Evolutionary conservation across 345 rosid species (phyloP).

Genomic region (Rhizophora apiculata): DNA sequence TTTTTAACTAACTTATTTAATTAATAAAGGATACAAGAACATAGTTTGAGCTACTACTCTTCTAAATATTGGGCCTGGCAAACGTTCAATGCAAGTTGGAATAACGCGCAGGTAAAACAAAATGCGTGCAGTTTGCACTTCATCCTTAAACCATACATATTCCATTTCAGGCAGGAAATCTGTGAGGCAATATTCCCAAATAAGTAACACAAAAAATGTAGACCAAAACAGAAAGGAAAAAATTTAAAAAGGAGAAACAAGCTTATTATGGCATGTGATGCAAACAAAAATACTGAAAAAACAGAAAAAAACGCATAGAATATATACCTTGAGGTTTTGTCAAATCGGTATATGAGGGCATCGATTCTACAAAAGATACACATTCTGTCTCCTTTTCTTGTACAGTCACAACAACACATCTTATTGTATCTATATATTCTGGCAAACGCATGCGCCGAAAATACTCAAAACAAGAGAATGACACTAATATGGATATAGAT

Average conservation of each 20-base stretch:
- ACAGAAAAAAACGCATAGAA: slow-evolving; percentile 6
- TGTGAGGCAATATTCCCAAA: slow-evolving; percentile 22
- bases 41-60: slow-evolving; percentile 70
- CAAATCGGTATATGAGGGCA: slow-evolving; percentile 66
- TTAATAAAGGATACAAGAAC: slow-evolving; percentile 77
- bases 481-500: slow-evolving; percentile 62
- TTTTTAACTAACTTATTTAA: not conserved
- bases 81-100: slow-evolving; percentile 72
- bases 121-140: slow-evolving; percentile 85
- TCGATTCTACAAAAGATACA: slow-evolving; percentile 65
- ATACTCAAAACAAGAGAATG: slow-evolving; percentile 82
- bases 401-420: slow-evolving; percentile 61
- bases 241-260: not conserved
- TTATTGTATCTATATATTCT: slow-evolving; percentile 83
- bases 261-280: not conserved
- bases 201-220: slow-evolving; percentile 13
- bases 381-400: slow-evolving; percentile 76
- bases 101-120: slow-evolving; percentile 83
- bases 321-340: slow-evolving; percentile 62
- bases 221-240: too few species aligned
- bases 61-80: slow-evolving; percentile 59
- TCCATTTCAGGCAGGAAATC: slow-evolving; percentile 41
- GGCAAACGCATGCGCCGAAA: slow-evolving; percentile 79
- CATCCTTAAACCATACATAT: slow-evolving; percentile 80
- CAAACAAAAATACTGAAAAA: not conserved